Percentiles rank a stretch among this genome's conserved stretches.
Evolutionary conservation across 2,329 filamentous ascomycete genomes (phyloP).

Genomic region (Pseudofabraea citricarpa): DNA sequence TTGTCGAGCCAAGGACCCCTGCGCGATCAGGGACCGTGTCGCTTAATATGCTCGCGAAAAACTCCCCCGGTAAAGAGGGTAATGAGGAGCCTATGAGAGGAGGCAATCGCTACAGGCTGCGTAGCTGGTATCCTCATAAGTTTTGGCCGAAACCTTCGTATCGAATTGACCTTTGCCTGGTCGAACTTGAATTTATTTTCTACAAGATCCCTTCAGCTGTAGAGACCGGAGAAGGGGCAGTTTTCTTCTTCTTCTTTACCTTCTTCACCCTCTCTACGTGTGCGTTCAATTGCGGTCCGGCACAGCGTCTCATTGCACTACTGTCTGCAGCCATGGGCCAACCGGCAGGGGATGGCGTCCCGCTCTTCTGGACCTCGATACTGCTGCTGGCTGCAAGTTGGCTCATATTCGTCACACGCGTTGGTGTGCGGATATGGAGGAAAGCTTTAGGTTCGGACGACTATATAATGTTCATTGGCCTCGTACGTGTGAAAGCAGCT

Average conservation of each 20-base stretch:
- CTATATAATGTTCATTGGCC: slow-evolving; percentile 19
- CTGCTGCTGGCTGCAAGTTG: slow-evolving; percentile 20
- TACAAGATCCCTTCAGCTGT: slow-evolving; percentile 2
- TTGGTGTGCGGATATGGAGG: slow-evolving; percentile 21
- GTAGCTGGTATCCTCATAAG: background rate
- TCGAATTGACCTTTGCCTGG: background rate
- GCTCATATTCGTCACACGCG: slow-evolving; percentile 17
- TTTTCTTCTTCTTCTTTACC: slow-evolving; percentile 3
- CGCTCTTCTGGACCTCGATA: slow-evolving; percentile 21
- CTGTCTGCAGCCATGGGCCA: slow-evolving; percentile 18
- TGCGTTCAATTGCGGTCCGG: background rate
- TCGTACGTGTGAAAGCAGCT: slow-evolving; percentile 22
- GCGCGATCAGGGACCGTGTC: too few species aligned
- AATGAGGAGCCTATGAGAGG: too few species aligned
- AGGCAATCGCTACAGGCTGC: background rate
- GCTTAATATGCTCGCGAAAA: too few species aligned
- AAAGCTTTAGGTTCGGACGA: slow-evolving; percentile 24
- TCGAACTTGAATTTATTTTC: background rate
- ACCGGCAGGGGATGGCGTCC: slow-evolving; percentile 20
- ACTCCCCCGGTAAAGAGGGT: too few species aligned
- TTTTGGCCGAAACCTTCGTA: background rate
- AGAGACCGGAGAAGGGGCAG: background rate
- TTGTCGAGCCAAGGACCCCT: too few species aligned
- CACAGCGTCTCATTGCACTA: background rate
- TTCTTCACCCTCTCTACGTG: too few species aligned